phyloP scores from a whole-genome alignment of 78 protist species.

The Planoprotostelium fungivorum region DNA sequence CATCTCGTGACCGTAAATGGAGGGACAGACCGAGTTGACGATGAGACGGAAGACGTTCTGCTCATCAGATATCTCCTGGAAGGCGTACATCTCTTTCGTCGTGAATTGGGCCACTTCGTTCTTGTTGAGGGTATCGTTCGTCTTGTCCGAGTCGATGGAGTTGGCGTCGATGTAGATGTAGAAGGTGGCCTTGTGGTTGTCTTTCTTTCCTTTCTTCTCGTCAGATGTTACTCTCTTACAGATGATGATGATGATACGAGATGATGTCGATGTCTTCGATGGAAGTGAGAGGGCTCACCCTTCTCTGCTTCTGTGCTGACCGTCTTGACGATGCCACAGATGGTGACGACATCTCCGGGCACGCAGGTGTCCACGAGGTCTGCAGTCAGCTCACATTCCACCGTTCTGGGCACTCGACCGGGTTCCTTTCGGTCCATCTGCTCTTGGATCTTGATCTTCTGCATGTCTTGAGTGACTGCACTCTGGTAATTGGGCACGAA shows the following conservation, averaged over 20 bases:
- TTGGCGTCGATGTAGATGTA: conserved; percentile 73
- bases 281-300: conserved; percentile 9
- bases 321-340: conserved; percentile 88
- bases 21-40: conserved; percentile 92
- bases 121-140: conserved; percentile 2
- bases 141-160: conserved; percentile 53
- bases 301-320: conserved; percentile 28
- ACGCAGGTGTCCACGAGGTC: conserved; percentile 79
- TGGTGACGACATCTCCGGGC: conserved; percentile 92
- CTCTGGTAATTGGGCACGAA: conserved; percentile 53
- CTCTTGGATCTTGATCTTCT: conserved; percentile 83
- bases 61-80: conserved; percentile 47
- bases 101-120: conserved; percentile 20
- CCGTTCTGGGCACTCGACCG: conserved; percentile 90
- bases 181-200: conserved; percentile 29
- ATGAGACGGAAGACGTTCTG: conserved; percentile 74
- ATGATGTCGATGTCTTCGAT: not conserved
- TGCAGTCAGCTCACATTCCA: conserved; percentile 86
- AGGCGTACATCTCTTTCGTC: conserved; percentile 69
- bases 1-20: conserved; percentile 94
- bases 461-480: conserved; percentile 83
- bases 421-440: conserved; percentile 52
- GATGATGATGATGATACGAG: not conserved
- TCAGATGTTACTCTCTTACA: not conserved
- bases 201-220: not conserved